Evolutionary conservation across 2,329 filamentous ascomycete genomes (phyloP).

Genomic region (Trichoderma pleuroti): DNA sequence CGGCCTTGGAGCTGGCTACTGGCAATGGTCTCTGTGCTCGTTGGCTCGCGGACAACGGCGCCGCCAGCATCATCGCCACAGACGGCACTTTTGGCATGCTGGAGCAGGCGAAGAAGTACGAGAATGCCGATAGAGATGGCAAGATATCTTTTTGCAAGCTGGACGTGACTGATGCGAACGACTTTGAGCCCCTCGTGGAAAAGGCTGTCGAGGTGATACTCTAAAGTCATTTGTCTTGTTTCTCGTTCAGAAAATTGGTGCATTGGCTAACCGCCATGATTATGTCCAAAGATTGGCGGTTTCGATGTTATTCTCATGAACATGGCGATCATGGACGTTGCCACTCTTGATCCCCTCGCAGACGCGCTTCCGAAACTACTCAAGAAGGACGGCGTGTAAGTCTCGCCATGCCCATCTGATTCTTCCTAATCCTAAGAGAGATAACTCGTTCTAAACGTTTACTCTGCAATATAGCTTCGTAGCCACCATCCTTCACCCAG

Average conservation of each 20-base stretch:
- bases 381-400: constrained; percentile 40
- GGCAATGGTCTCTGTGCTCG: constrained; percentile 48
- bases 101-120: constrained; percentile 29
- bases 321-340: constrained; percentile 49
- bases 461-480: constrained; percentile 37
- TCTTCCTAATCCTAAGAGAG: not conserved
- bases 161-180: constrained; percentile 36
- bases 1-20: constrained; percentile 46
- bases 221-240: not conserved
- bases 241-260: not conserved
- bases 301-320: constrained; percentile 47
- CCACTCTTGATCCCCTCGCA: constrained; percentile 41
- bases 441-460: not conserved
- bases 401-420: constrained; percentile 15
- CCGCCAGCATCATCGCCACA: constrained; percentile 39
- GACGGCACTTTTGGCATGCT: constrained; percentile 44
- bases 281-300: constrained; percentile 23
- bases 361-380: constrained; percentile 39
- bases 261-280: not conserved
- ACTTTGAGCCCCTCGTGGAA: constrained; percentile 15
- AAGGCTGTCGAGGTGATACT: constrained; percentile 17
- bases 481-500: constrained; percentile 46
- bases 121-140: not conserved
- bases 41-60: constrained; percentile 38
- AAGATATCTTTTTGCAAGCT: constrained; percentile 33